A percentile compares a stretch with the other conserved stretches of the same genome.
phyloP scores from a whole-genome alignment of 257 asterid species.

The Solanum chmielewskii region DNA sequence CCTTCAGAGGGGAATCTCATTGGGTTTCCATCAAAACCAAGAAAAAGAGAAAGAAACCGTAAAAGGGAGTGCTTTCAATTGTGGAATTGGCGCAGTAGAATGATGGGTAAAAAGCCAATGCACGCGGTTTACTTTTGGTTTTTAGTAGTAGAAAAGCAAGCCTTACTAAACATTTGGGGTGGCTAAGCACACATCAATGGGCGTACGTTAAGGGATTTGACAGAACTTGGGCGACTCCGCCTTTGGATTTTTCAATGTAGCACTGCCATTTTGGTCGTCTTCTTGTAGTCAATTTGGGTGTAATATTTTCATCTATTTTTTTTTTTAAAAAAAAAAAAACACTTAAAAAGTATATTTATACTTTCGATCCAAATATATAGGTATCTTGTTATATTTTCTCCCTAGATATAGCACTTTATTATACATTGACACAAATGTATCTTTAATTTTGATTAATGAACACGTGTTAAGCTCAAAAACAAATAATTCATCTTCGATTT shows the following conservation, averaged over 20 bases:
- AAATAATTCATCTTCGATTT: background rate
- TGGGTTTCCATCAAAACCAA: background rate
- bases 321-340: too few relatives aligned
- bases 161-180: background rate
- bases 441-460: too few relatives aligned
- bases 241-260: background rate
- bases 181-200: background rate
- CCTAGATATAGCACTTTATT: background rate
- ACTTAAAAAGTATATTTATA: too few relatives aligned
- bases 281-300: background rate
- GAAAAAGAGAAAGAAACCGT: background rate
- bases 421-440: too few relatives aligned
- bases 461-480: background rate
- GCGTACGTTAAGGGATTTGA: background rate
- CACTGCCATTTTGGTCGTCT: background rate
- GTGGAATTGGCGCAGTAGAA: background rate
- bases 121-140: background rate
- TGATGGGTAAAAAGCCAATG: background rate
- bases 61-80: background rate
- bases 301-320: too few relatives aligned
- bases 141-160: background rate
- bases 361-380: background rate
- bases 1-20: background rate
- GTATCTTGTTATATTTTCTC: background rate
- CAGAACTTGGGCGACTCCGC: background rate